phyloP scores from a whole-genome alignment of 768 basidiomycete species.

The Pisolithus marmoratus region DNA sequence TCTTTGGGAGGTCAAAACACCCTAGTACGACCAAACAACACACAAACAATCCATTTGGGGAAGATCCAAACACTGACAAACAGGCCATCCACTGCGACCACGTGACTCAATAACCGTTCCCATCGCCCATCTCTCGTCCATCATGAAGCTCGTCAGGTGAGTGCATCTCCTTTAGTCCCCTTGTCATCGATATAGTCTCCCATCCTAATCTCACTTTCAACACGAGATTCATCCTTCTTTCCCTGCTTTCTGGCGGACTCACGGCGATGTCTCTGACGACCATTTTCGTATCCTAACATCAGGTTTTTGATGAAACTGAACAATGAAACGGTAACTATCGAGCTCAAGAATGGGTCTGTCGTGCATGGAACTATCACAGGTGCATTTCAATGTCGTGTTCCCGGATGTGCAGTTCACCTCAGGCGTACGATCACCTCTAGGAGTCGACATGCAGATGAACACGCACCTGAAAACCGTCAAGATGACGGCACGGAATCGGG shows the following conservation, averaged over 20 bases:
- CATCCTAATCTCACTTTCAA: constrained; percentile 7
- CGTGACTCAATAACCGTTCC: not conserved
- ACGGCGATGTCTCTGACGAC: constrained; percentile 13
- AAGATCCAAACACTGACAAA: no score
- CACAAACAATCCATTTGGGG: not conserved
- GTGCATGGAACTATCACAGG: constrained; percentile 97
- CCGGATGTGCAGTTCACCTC: not conserved
- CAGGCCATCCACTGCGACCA: not conserved
- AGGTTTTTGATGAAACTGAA: constrained; percentile 99
- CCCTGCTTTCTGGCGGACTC: constrained; percentile 3
- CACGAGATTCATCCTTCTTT: not conserved
- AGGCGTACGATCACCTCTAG: constrained; percentile 35
- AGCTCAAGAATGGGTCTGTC: constrained; percentile 95
- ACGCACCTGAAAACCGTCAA: constrained; percentile 97
- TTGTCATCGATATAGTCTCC: constrained; percentile 1
- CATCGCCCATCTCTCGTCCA: constrained; percentile 19
- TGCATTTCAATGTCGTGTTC: constrained; percentile 30
- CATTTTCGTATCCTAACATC: constrained; percentile 11
- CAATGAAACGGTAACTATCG: constrained; percentile 97
- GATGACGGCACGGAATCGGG: constrained; percentile 88
- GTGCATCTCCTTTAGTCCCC: not conserved
- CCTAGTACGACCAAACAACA: not conserved
- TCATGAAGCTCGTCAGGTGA: constrained; percentile 84
- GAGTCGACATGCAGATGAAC: constrained; percentile 99
- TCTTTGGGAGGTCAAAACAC: not conserved